phyloP scores from a whole-genome alignment of 1,284 basidiomycete genomes.

The Marasmius fiardii region DNA sequence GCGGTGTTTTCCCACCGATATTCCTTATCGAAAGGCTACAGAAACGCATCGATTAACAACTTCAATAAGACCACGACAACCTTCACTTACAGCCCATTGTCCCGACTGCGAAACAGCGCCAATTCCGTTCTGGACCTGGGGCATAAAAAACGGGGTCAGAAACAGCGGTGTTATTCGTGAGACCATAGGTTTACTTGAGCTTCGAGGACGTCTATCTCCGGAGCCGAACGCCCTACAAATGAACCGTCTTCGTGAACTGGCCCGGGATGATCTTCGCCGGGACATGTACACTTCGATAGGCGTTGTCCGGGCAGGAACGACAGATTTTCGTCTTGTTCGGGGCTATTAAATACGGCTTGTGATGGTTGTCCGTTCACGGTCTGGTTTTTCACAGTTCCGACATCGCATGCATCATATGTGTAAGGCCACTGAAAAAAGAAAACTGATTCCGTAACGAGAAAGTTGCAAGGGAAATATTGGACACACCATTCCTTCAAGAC shows the following conservation, averaged over 20 bases:
- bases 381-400: slow-evolving; percentile 65
- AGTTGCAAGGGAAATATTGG: background rate
- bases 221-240: slow-evolving; percentile 72
- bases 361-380: slow-evolving; percentile 27
- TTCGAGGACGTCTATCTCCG: slow-evolving; percentile 85
- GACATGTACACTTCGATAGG: slow-evolving; percentile 78
- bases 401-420: slow-evolving; percentile 72
- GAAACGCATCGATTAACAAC: background rate
- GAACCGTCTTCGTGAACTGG: slow-evolving; percentile 59
- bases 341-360: slow-evolving; percentile 29
- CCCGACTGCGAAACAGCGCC: slow-evolving; percentile 58
- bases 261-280: slow-evolving; percentile 80
- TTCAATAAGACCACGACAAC: background rate
- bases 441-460: no score
- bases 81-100: slow-evolving; percentile 51
- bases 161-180: no score
- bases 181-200: slow-evolving; percentile 51
- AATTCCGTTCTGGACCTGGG: slow-evolving; percentile 5
- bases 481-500: slow-evolving; percentile 43
- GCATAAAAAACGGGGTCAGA: background rate
- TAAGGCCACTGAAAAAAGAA: slow-evolving; percentile 60
- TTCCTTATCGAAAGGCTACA: slow-evolving; percentile 39
- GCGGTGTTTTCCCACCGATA: slow-evolving; percentile 46
- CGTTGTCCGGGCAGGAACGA: slow-evolving; percentile 82
- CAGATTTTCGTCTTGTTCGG: slow-evolving; percentile 24